Percentiles rank a stretch among this genome's conserved stretches.
Conservation (phyloP, 257 asterid genomes). For the Gentiana dahurica region DNA sequence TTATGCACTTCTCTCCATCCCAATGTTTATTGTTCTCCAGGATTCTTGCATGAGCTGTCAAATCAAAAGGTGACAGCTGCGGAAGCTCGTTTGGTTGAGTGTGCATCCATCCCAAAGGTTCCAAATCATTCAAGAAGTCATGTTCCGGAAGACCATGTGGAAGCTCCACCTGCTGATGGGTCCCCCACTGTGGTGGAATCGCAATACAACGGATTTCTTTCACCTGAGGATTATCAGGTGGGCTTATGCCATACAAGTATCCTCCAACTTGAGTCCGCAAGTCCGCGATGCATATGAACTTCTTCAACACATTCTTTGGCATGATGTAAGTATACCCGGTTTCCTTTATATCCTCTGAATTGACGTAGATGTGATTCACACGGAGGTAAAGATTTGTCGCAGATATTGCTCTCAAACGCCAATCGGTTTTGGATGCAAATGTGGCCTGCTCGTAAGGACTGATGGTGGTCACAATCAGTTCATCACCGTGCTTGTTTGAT, state of each 20-base stretch:
- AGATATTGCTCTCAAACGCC: constrained; percentile 99
- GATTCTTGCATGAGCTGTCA: constrained; percentile 62
- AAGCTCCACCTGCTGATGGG: constrained; percentile 91
- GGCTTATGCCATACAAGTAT: constrained; percentile 85
- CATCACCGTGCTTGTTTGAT: constrained; percentile 92
- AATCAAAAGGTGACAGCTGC: constrained; percentile 95
- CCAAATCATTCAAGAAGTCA: constrained; percentile 79
- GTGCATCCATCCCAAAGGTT: constrained; percentile 99
- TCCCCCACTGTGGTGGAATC: constrained; percentile 98
- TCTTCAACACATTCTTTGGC: constrained; percentile 96
- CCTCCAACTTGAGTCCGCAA: constrained; percentile 93
- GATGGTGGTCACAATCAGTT: constrained; percentile 80
- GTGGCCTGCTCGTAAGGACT: constrained; percentile 95
- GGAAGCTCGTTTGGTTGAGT: constrained; percentile 98
- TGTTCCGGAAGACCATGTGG: constrained; percentile 92
- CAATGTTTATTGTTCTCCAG: constrained; percentile 87
- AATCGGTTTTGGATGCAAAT: constrained; percentile 85
- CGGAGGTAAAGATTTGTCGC: constrained; percentile 96
- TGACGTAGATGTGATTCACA: constrained; percentile 93
- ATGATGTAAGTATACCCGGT: constrained; percentile 95
- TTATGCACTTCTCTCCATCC: constrained; percentile 97
- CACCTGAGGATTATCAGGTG: constrained; percentile 99
- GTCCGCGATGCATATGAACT: constrained; percentile 94
- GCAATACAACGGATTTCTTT: constrained; percentile 97
- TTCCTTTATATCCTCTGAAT: constrained; percentile 98